phyloP scores from a whole-genome alignment of 495 filamentous ascomycete genomes.

The Annulohypoxylon stygium region DNA sequence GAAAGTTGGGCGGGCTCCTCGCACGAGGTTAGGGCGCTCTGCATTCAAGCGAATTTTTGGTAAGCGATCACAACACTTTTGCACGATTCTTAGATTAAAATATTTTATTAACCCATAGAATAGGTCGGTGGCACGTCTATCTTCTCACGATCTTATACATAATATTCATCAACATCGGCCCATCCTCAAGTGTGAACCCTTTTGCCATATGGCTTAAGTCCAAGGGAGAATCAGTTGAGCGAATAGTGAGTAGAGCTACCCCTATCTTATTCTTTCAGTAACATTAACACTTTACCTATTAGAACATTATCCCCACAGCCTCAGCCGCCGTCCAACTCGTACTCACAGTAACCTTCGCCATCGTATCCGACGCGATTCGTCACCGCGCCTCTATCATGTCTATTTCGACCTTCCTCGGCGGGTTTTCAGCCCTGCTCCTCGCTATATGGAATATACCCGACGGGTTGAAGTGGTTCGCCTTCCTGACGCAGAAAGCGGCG shows the following conservation, averaged over 20 bases:
- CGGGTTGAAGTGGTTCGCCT: slow-evolving; percentile 64
- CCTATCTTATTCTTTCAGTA: background rate
- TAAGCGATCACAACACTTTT: slow-evolving; percentile 20
- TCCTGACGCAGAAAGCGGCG: slow-evolving; percentile 48
- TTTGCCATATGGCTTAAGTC: slow-evolving; percentile 62
- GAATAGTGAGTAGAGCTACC: slow-evolving; percentile 42
- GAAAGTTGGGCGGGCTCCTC: slow-evolving; percentile 59
- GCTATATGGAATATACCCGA: slow-evolving; percentile 66
- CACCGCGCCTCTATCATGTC: slow-evolving; percentile 62
- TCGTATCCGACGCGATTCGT: slow-evolving; percentile 62
- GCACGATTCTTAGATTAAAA: background rate
- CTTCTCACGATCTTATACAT: slow-evolving; percentile 61
- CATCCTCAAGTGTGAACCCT: slow-evolving; percentile 46
- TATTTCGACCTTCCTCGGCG: slow-evolving; percentile 58
- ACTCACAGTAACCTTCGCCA: slow-evolving; percentile 50
- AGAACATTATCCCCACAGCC: slow-evolving; percentile 60
- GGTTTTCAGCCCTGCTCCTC: slow-evolving; percentile 58
- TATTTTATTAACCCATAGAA: background rate
- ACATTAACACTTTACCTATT: background rate
- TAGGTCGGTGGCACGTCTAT: slow-evolving; percentile 64
- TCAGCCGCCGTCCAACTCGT: slow-evolving; percentile 61
- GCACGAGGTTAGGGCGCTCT: slow-evolving; percentile 60
- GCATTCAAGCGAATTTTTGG: slow-evolving; percentile 67
- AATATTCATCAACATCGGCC: slow-evolving; percentile 45
- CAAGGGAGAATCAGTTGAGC: slow-evolving; percentile 56